Evolutionary conservation across 2,329 filamentous ascomycete genomes (phyloP).

Genomic region (Sporothrix schenckii): DNA sequence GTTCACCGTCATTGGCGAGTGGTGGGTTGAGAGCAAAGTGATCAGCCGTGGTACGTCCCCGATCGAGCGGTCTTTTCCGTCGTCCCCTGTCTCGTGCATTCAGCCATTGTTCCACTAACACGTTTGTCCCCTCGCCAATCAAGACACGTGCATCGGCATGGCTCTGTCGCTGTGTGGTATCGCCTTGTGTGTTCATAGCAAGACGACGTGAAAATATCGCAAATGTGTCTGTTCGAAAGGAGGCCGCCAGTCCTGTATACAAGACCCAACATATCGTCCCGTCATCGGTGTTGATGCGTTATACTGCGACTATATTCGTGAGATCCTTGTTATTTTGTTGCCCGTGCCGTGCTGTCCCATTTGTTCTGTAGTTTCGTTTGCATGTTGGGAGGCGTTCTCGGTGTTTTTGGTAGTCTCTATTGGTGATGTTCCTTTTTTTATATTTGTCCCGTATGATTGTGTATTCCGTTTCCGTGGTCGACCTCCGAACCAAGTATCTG

Average conservation of each 20-base stretch:
- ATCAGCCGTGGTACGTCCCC: conserved; percentile 69
- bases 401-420: conserved; percentile 20
- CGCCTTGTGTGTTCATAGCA: conserved; percentile 77
- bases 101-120: not conserved
- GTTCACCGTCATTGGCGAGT: conserved; percentile 94
- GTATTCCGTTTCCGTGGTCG: not conserved
- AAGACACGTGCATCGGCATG: conserved; percentile 86
- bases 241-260: not conserved
- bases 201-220: conserved; percentile 41
- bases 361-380: not conserved
- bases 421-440: not conserved
- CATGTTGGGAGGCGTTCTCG: conserved; percentile 5
- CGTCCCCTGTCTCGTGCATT: not conserved
- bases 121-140: not conserved
- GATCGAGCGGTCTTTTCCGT: conserved; percentile 38
- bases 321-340: not conserved
- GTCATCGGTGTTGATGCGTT: not conserved
- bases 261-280: not conserved
- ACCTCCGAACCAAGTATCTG: conserved; percentile 1
- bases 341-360: not conserved
- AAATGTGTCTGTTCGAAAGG: not conserved
- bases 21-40: conserved; percentile 90
- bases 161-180: conserved; percentile 76
- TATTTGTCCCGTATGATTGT: not conserved
- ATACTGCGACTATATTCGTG: not conserved